Percentiles rank a stretch among this genome's conserved stretches.
Evolutionary conservation across 805 yeast genomes (phyloP).

Genomic region (Saccharomycopsis olivae): DNA sequence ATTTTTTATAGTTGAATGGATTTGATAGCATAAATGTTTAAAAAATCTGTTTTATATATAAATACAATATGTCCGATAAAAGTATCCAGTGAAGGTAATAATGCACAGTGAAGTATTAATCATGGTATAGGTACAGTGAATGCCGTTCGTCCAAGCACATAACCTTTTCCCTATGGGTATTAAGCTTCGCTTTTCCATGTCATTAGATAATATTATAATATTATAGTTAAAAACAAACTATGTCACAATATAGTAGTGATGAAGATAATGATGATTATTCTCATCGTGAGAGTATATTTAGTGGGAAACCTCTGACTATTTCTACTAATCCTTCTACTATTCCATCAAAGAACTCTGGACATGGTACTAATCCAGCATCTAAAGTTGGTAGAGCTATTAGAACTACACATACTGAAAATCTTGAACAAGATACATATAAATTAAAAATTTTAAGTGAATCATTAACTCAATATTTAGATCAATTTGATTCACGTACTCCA

Average conservation of each 20-base stretch:
- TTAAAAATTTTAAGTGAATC: conserved; percentile 13
- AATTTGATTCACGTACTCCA: conserved; percentile 17
- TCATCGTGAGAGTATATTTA: conserved; percentile 15
- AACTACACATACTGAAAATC: conserved; percentile 13
- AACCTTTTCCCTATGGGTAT: too few species aligned
- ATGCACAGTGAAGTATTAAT: too few species aligned
- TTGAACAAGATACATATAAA: conserved; percentile 14
- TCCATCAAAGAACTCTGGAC: conserved; percentile 9
- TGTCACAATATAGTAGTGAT: not conserved
- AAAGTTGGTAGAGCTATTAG: conserved; percentile 16
- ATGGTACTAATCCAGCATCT: conserved; percentile 5
- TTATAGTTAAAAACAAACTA: too few species aligned
- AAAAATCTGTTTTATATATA: too few species aligned
- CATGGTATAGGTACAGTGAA: too few species aligned
- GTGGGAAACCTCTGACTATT: conserved; percentile 18
- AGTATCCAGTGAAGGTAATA: too few species aligned
- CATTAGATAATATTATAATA: too few species aligned
- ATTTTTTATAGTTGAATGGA: too few species aligned
- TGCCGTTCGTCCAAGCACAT: too few species aligned
- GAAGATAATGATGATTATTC: conserved; percentile 17
- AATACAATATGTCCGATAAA: too few species aligned
- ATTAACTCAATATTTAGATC: conserved; percentile 14
- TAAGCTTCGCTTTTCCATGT: too few species aligned
- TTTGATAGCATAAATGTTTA: too few species aligned
- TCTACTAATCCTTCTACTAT: conserved; percentile 17